A percentile compares a stretch with the other conserved stretches of the same genome.
Evolutionary conservation across 768 basidiomycete species (phyloP).

Genomic region (Termitomyces sp.): DNA sequence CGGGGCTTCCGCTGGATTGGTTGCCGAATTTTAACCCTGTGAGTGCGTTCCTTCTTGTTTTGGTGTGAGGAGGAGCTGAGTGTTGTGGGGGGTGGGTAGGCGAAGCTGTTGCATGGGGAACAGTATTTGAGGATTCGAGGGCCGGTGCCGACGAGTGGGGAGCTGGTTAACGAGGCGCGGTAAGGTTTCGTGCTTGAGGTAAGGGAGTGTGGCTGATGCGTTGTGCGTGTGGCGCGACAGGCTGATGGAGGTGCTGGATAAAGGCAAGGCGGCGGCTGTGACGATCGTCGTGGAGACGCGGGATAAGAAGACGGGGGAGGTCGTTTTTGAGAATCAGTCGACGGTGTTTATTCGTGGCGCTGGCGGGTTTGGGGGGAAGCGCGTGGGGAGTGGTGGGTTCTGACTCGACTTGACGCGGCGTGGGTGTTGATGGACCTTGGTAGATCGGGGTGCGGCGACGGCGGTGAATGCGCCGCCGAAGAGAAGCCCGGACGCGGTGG

Average conservation of each 20-base stretch:
- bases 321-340: constrained; percentile 88
- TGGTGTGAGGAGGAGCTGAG: too few relatives aligned
- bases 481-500: constrained; percentile 76
- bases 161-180: constrained; percentile 69
- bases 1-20: constrained; percentile 71
- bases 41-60: too few relatives aligned
- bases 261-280: constrained; percentile 92
- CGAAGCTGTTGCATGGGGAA: constrained; percentile 96
- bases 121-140: constrained; percentile 88
- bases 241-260: constrained; percentile 77
- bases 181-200: too few relatives aligned
- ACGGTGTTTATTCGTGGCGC: constrained; percentile 91
- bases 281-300: constrained; percentile 75
- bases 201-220: too few relatives aligned
- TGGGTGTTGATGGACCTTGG: too few relatives aligned
- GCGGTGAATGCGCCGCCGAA: constrained; percentile 78
- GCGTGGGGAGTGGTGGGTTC: constrained; percentile 41
- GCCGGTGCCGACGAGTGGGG: constrained; percentile 81
- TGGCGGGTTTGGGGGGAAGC: constrained; percentile 96
- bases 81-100: too few relatives aligned
- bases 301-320: constrained; percentile 70
- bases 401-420: too few relatives aligned
- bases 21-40: constrained; percentile 95
- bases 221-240: too few relatives aligned
- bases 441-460: constrained; percentile 53